Evolutionary conservation across 2,329 filamentous ascomycete species (phyloP).

Genomic region (Fusarium citri): DNA sequence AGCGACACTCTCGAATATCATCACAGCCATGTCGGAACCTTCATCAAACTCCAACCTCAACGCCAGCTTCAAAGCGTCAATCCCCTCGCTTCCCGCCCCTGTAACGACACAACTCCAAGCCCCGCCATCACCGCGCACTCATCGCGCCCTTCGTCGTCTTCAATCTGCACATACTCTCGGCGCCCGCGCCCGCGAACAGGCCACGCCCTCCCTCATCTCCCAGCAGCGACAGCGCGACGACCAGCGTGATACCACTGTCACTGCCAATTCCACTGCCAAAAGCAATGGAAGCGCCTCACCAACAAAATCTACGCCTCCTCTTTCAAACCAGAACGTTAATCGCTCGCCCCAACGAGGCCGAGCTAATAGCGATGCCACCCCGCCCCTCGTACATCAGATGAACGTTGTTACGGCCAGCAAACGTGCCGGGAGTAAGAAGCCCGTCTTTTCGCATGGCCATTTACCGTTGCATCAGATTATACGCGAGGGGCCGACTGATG

Average conservation of each 20-base stretch:
- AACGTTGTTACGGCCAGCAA: conserved; percentile 51
- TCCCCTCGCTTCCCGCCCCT: conserved; percentile 41
- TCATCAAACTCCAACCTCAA: conserved; percentile 28
- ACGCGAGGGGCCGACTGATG: conserved; percentile 81
- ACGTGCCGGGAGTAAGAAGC: conserved; percentile 56
- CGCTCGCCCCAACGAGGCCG: conserved; percentile 68
- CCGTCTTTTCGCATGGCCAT: conserved; percentile 63
- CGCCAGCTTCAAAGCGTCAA: conserved; percentile 30
- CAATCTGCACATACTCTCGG: conserved; percentile 80
- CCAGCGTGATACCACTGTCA: conserved; percentile 41
- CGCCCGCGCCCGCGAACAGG: conserved; percentile 63
- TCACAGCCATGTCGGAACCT: conserved; percentile 35
- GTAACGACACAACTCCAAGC: conserved; percentile 61
- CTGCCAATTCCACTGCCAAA: neutral
- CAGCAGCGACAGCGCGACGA: conserved; percentile 68
- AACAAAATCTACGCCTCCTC: conserved; percentile 39
- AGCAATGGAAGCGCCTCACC: conserved; percentile 47
- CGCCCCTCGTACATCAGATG: conserved; percentile 54
- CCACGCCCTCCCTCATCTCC: conserved; percentile 68
- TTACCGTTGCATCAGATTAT: conserved; percentile 80
- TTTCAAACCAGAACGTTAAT: conserved; percentile 36
- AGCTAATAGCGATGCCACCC: conserved; percentile 78
- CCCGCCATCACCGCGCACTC: conserved; percentile 72
- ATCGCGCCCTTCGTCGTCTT: conserved; percentile 76
- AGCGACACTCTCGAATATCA: conserved; percentile 8